Evolutionary conservation across 2,329 filamentous ascomycete species (phyloP).

Genomic region (Cadophora luteo-olivacea): DNA sequence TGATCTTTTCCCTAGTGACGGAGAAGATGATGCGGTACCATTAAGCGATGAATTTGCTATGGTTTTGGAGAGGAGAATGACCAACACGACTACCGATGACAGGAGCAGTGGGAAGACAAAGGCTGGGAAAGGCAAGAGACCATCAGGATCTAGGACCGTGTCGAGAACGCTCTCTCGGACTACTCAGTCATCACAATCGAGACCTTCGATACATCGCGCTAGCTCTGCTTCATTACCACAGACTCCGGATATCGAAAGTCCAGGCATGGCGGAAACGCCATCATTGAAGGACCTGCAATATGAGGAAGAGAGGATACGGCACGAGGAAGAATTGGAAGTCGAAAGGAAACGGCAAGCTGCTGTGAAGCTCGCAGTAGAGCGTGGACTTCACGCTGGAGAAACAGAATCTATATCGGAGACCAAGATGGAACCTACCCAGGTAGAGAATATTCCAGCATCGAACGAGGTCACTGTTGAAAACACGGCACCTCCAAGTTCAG

Average conservation of each 20-base stretch:
- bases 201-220: constrained; percentile 31
- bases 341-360: constrained; percentile 60
- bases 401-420: constrained; percentile 41
- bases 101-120: constrained; percentile 70
- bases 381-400: constrained; percentile 50
- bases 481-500: constrained; percentile 6
- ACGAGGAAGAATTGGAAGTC: constrained; percentile 60
- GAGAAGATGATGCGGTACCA: constrained; percentile 87
- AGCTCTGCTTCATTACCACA: constrained; percentile 44
- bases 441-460: constrained; percentile 23
- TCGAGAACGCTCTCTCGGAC: constrained; percentile 64
- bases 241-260: constrained; percentile 41
- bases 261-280: constrained; percentile 49
- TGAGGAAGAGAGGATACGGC: constrained; percentile 55
- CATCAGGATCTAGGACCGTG: constrained; percentile 52
- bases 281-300: constrained; percentile 59
- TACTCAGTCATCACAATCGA: constrained; percentile 39
- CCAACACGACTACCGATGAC: constrained; percentile 65
- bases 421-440: constrained; percentile 29
- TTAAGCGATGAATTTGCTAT: constrained; percentile 92
- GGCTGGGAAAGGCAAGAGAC: constrained; percentile 65
- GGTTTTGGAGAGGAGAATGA: constrained; percentile 75
- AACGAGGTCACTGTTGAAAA: constrained; percentile 11
- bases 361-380: constrained; percentile 55
- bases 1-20: constrained; percentile 89